phyloP scores from a whole-genome alignment of 352 stramenopile species.

The Globisporangium okanoganense region DNA sequence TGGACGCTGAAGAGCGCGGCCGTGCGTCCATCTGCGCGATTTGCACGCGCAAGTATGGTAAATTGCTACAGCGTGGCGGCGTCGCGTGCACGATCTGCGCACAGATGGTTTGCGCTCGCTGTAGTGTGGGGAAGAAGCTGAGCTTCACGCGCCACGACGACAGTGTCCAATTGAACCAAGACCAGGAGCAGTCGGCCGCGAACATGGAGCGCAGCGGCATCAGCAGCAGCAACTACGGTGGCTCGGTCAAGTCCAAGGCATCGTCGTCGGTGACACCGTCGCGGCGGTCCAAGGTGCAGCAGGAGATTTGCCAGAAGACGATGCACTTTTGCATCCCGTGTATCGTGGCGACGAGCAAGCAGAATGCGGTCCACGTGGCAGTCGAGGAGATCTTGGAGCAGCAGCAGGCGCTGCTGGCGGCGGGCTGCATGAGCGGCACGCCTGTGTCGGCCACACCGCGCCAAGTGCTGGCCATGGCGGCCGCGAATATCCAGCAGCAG shows the following conservation, averaged over 20 bases:
- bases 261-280: not conserved
- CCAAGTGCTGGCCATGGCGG: slow-evolving; percentile 10
- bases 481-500: not conserved
- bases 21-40: slow-evolving; percentile 7
- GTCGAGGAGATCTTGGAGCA: slow-evolving; percentile 31
- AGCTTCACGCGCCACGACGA: slow-evolving; percentile 29
- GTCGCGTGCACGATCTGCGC: slow-evolving; percentile 32
- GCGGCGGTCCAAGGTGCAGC: slow-evolving; percentile 4
- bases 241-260: slow-evolving; percentile 2
- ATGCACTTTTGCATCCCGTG: slow-evolving; percentile 51
- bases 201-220: slow-evolving; percentile 15
- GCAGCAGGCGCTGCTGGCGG: slow-evolving; percentile 4
- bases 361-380: slow-evolving; percentile 35
- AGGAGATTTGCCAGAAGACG: slow-evolving; percentile 36
- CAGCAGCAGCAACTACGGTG: not conserved
- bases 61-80: slow-evolving; percentile 25
- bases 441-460: slow-evolving; percentile 7
- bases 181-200: slow-evolving; percentile 20
- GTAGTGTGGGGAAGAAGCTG: slow-evolving; percentile 43
- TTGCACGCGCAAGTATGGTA: slow-evolving; percentile 13
- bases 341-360: slow-evolving; percentile 35
- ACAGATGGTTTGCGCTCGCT: slow-evolving; percentile 34
- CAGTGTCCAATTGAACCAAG: slow-evolving; percentile 38
- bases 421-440: not conserved
- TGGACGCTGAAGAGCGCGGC: slow-evolving; percentile 8